These are phyloP conservation scores for Trichoderma citrinoviride DNA, from an alignment of 2,329 filamentous ascomycete genomes.

Conservation along the genomic window DNA sequence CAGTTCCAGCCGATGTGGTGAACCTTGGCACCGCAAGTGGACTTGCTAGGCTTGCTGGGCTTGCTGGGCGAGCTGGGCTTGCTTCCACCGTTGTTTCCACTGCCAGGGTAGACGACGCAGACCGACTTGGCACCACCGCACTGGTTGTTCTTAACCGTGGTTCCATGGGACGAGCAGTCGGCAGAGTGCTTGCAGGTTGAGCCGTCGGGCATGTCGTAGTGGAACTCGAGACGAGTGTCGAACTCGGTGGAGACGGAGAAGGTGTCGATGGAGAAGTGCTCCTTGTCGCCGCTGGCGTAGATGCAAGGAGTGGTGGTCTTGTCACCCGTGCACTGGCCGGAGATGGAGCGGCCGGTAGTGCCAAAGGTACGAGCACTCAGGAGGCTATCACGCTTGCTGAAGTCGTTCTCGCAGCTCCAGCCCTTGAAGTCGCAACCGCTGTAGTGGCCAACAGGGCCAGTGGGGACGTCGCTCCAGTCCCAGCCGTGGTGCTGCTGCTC, in stretches of 20 bases:
- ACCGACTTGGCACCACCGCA: constrained; percentile 89
- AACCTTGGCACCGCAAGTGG: constrained; percentile 68
- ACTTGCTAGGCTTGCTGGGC: constrained; percentile 35
- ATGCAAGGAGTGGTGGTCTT: constrained; percentile 56
- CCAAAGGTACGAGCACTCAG: constrained; percentile 51
- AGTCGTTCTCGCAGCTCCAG: constrained; percentile 64
- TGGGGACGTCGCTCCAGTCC: constrained; percentile 63
- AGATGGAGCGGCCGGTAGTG: constrained; percentile 54
- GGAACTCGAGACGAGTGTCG: constrained; percentile 77
- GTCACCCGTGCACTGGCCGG: constrained; percentile 50
- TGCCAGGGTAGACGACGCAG: constrained; percentile 63
- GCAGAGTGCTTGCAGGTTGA: constrained; percentile 76
- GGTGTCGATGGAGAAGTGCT: constrained; percentile 69
- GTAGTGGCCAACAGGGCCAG: constrained; percentile 63
- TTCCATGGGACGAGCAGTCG: constrained; percentile 64
- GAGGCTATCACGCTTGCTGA: constrained; percentile 56
- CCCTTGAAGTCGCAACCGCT: constrained; percentile 72
- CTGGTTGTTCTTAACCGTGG: constrained; percentile 75
- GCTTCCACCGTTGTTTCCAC: constrained; percentile 50
- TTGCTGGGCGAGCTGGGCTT: constrained; percentile 32
- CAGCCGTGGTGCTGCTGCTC: constrained; percentile 65
- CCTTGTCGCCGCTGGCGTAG: constrained; percentile 46
- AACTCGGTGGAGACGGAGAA: constrained; percentile 72
- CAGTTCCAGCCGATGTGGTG: constrained; percentile 56
- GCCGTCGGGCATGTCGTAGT: constrained; percentile 83